Evolutionary conservation across 768 basidiomycete species (phyloP).

Genomic region (Podaxis sp.): DNA sequence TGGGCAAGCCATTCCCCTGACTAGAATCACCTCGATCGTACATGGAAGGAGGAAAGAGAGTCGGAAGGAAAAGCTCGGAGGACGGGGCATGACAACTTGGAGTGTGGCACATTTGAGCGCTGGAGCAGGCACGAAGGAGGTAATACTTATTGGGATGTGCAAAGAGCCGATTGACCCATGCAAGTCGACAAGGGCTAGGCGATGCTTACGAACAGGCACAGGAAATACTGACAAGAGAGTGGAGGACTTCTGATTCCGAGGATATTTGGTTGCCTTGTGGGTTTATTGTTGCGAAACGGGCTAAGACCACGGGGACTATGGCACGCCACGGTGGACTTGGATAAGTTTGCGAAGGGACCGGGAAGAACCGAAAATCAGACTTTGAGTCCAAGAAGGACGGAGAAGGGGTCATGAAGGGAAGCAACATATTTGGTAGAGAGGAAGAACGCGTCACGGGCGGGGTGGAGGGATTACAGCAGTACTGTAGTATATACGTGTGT

Average conservation of each 20-base stretch:
- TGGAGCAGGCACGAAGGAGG: background rate
- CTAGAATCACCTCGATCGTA: background rate
- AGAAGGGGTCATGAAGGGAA: background rate
- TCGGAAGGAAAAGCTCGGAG: conserved; percentile 3
- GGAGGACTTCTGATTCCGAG: background rate
- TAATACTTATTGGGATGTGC: background rate
- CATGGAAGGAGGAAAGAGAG: background rate
- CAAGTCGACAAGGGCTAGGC: background rate
- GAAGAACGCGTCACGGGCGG: background rate
- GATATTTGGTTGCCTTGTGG: background rate
- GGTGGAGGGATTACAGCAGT: background rate
- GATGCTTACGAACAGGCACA: background rate
- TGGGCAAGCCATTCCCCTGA: background rate
- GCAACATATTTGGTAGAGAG: background rate
- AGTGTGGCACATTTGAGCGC: background rate
- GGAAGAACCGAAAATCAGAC: background rate
- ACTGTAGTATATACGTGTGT: background rate
- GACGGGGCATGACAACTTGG: background rate
- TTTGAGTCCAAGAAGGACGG: conserved; percentile 2
- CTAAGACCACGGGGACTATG: background rate
- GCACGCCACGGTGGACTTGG: background rate
- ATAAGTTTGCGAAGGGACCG: conserved; percentile 3
- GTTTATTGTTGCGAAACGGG: background rate
- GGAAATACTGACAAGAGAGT: background rate
- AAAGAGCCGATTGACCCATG: background rate